These are phyloP conservation scores for Cenchrus purpureus DNA, from an alignment of 176 grass and related monocot species.

Conservation along the genomic window DNA sequence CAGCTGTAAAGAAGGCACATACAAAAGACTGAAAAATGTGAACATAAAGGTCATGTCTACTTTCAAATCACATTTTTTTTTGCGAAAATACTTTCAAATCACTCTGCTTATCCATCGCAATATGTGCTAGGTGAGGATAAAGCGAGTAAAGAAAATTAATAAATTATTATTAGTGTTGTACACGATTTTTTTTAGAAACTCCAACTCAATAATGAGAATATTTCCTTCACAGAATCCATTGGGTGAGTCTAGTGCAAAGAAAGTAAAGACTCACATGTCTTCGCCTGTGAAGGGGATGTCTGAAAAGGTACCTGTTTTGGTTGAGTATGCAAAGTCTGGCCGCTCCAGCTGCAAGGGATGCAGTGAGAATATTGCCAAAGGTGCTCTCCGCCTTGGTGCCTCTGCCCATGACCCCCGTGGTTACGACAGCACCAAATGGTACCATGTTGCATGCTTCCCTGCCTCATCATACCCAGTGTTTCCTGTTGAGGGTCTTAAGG, in stretches of 20 bases:
- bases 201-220: background rate
- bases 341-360: slow-evolving; percentile 48
- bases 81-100: background rate
- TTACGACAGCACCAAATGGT: slow-evolving; percentile 63
- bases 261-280: slow-evolving; percentile 47
- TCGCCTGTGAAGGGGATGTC: slow-evolving; percentile 39
- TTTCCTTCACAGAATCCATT: slow-evolving; percentile 45
- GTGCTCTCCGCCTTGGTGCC: slow-evolving; percentile 48
- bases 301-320: slow-evolving; percentile 35
- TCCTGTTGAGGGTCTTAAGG: slow-evolving; percentile 53
- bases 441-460: slow-evolving; percentile 67
- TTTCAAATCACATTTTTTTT: background rate
- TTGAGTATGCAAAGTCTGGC: slow-evolving; percentile 49
- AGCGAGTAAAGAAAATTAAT: background rate
- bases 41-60: background rate
- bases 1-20: background rate
- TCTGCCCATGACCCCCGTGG: slow-evolving; percentile 50
- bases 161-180: background rate
- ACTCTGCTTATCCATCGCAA: background rate
- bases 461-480: slow-evolving; percentile 28
- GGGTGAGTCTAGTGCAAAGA: slow-evolving; percentile 46
- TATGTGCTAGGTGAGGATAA: background rate
- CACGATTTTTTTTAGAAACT: background rate
- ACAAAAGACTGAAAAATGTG: background rate
- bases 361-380: slow-evolving; percentile 38